Evolutionary conservation across 306 rosid species (phyloP).

Genomic region (Sindora glabra): DNA sequence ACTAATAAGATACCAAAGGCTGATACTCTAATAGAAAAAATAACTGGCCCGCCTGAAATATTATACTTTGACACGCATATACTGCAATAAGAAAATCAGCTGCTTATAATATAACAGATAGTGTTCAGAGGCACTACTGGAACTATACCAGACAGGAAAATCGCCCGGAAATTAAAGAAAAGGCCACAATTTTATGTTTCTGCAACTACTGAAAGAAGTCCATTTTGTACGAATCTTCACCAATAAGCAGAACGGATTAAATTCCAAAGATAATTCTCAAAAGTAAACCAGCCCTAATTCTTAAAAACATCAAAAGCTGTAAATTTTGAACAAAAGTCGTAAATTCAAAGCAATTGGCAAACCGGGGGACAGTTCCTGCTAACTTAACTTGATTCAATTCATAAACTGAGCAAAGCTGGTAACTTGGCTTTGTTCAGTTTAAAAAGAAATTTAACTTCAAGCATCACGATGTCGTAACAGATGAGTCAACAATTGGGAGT

Average conservation of each 20-base stretch:
- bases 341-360: not conserved
- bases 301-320: conserved; percentile 41
- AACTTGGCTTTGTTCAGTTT: not conserved
- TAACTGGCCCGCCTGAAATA: conserved; percentile 15
- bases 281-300: conserved; percentile 35
- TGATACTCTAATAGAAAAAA: conserved; percentile 32
- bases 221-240: conserved; percentile 53
- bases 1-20: conserved; percentile 36
- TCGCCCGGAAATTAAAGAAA: conserved; percentile 11
- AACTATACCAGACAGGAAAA: conserved; percentile 32
- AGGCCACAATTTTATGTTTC: conserved; percentile 24
- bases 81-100: conserved; percentile 23
- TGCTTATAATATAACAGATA: conserved; percentile 14
- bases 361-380: conserved; percentile 17
- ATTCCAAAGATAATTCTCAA: conserved; percentile 24
- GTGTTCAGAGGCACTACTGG: conserved; percentile 35
- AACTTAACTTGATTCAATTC: not conserved
- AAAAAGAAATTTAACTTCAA: too few relatives aligned
- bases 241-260: conserved; percentile 30
- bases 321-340: conserved; percentile 8
- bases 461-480: too few relatives aligned
- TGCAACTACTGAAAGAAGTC: conserved; percentile 12
- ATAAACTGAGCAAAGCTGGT: conserved; percentile 17
- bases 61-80: too few relatives aligned
- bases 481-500: conserved; percentile 3